Base-by-base conservation (phyloP, 768 basidiomycete species). In the Suillus bovinus region DNA sequence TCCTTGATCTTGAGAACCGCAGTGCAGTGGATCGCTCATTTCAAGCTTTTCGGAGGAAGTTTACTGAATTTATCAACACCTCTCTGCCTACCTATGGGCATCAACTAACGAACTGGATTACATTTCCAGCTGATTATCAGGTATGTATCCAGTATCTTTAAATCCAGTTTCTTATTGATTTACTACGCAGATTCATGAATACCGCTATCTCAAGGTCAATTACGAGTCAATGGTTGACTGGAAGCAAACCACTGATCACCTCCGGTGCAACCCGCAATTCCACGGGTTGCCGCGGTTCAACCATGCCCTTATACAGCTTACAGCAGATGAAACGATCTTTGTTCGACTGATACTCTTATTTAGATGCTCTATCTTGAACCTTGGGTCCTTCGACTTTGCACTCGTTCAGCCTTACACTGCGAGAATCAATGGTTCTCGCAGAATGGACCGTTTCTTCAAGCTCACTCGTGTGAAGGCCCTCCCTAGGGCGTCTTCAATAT, bases 211-310 rank as follows among this genome's bases (percentile, higher is more conserved):
- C 17, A 69, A 68, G 42, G 67, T 73, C 27, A 61, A 68, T 36
- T 77, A 72, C 57, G 62, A 67, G 24, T 75, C 70, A 5, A 60
- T 47, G 3, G 60, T 71, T 5, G 67, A 72, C 65, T 78, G 75
- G 74, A 58, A 62, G 11, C 44, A 63, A 16, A 63, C 61, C 4
- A 66, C 66, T 0, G 68, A 79, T 60, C 66, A 70, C 49, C 63
- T 79, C 3, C 60, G 67, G 8, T 72, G 69, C 58, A 75, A 70
- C 58, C 73, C 71, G 29, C 57, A 56, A 0, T 79, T 78, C 64
- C 68, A 74, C 49, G 58, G 68, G 16, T 44, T 50, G 1, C 68
- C 70, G 9, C 65, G 66, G 1, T 75, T 70, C 34, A 70, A 76
- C 58, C 71, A 41, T 52, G 69, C 50, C 7, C 53, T 59, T 2